Evolutionary conservation across 2,329 filamentous ascomycete genomes (phyloP).

Genomic region (Didymosphaeria variabile): DNA sequence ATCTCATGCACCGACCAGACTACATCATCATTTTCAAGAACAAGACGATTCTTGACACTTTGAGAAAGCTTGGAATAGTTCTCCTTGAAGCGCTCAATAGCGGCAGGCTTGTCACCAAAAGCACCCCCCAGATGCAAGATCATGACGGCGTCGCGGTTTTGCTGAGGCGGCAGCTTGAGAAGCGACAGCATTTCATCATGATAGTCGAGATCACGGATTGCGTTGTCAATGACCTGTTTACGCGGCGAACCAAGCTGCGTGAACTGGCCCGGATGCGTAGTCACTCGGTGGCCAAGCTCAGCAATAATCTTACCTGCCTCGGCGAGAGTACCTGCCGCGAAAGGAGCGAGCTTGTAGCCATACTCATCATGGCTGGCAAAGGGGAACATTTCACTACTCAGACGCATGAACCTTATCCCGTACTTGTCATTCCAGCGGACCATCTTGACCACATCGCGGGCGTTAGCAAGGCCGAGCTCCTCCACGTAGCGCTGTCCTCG

Average conservation of each 20-base stretch:
- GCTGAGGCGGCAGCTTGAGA: slow-evolving; percentile 78
- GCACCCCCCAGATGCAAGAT: slow-evolving; percentile 92
- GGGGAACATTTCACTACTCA: slow-evolving; percentile 97
- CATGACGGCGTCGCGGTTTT: slow-evolving; percentile 88
- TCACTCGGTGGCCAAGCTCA: slow-evolving; percentile 82
- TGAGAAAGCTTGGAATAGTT: slow-evolving; percentile 75
- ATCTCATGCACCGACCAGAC: slow-evolving; percentile 92
- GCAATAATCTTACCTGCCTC: slow-evolving; percentile 80
- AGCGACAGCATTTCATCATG: slow-evolving; percentile 86
- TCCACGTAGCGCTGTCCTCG: slow-evolving; percentile 79
- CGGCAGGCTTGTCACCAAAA: slow-evolving; percentile 85
- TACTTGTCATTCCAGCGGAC: slow-evolving; percentile 91
- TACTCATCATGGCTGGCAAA: slow-evolving; percentile 90
- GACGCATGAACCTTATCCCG: slow-evolving; percentile 88
- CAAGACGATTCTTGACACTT: slow-evolving; percentile 79
- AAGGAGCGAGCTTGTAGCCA: slow-evolving; percentile 84
- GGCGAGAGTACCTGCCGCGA: slow-evolving; percentile 79
- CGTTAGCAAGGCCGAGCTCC: slow-evolving; percentile 80
- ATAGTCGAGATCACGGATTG: slow-evolving; percentile 84
- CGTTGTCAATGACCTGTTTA: slow-evolving; percentile 76
- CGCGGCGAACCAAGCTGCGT: slow-evolving; percentile 90
- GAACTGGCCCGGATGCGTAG: slow-evolving; percentile 88
- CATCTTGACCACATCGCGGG: slow-evolving; percentile 84
- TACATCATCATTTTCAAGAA: slow-evolving; percentile 95
- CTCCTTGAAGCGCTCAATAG: slow-evolving; percentile 77